phyloP scores from a whole-genome alignment of 1,139 yeast species.

The Sugiyamaella pinicola region DNA sequence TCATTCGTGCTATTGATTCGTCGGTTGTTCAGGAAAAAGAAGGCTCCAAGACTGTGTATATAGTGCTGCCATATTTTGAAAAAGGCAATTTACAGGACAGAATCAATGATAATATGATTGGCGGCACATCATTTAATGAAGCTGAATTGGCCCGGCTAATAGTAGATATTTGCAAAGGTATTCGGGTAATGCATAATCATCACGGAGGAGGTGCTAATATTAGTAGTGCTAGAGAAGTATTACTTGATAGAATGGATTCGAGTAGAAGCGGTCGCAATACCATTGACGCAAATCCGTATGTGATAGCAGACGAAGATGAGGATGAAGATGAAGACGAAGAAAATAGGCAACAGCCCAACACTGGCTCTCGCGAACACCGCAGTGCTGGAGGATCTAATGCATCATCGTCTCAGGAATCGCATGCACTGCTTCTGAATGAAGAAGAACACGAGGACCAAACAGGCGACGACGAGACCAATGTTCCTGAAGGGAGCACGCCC shows the following conservation, averaged over 20 bases:
- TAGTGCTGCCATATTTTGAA: constrained; percentile 75
- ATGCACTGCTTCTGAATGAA: constrained; percentile 2
- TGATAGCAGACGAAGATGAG: constrained; percentile 20
- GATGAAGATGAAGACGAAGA: constrained; percentile 20
- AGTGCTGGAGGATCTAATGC: no score
- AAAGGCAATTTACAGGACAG: constrained; percentile 76
- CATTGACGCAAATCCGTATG: constrained; percentile 24
- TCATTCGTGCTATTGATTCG: constrained; percentile 71
- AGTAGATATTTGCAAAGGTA: constrained; percentile 71
- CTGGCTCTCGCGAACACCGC: no score
- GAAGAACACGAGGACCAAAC: constrained; percentile 29
- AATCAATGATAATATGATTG: constrained; percentile 64
- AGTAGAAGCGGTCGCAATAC: constrained; percentile 15
- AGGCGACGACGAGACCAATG: constrained; percentile 33
- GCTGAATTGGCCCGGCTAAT: constrained; percentile 62
- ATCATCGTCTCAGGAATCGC: constrained; percentile 14
- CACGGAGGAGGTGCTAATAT: constrained; percentile 15
- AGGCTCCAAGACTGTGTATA: constrained; percentile 77
- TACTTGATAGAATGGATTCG: constrained; percentile 44
- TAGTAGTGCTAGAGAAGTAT: constrained; percentile 64
- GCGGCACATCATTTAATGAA: constrained; percentile 57
- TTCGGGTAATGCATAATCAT: constrained; percentile 74
- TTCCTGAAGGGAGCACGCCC: constrained; percentile 43
- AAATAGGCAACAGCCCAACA: no score
- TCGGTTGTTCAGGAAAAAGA: constrained; percentile 70